phyloP scores from a whole-genome alignment of 345 rosid genomes.

The Mallotus nudiflorus region DNA sequence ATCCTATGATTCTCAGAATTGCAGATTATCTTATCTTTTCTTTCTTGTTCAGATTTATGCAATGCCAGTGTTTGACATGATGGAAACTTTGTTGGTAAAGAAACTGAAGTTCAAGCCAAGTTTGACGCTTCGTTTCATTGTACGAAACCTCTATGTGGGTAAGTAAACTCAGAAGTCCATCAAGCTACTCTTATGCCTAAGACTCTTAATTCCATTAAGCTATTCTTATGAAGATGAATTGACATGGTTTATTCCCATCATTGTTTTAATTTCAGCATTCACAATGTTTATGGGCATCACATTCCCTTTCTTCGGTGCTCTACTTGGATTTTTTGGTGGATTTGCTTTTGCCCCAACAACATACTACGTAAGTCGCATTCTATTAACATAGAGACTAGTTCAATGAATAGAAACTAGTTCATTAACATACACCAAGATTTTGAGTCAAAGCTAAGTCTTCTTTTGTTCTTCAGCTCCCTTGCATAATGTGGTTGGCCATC shows the following conservation, averaged over 20 bases:
- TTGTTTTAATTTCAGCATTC: constrained; percentile 13
- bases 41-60: constrained; percentile 27
- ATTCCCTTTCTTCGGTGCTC: constrained; percentile 34
- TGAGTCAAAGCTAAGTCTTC: neutral
- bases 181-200: neutral
- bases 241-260: neutral
- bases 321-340: constrained; percentile 33
- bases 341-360: constrained; percentile 40
- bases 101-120: constrained; percentile 27
- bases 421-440: neutral
- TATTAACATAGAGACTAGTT: neutral
- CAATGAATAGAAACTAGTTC: neutral
- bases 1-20: neutral
- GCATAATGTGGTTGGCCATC: constrained; percentile 32
- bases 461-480: constrained; percentile 27
- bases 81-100: constrained; percentile 28
- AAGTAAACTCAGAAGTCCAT: neutral
- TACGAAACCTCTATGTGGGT: constrained; percentile 29
- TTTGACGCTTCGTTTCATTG: constrained; percentile 20
- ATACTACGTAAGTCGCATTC: constrained; percentile 26
- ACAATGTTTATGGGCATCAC: constrained; percentile 34
- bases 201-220: too few relatives aligned
- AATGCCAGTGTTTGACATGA: constrained; percentile 39
- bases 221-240: neutral
- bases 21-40: neutral